These are phyloP conservation scores for Oxytropis ochrocephala DNA, from an alignment of 306 rosid species.

Conservation along the genomic window DNA sequence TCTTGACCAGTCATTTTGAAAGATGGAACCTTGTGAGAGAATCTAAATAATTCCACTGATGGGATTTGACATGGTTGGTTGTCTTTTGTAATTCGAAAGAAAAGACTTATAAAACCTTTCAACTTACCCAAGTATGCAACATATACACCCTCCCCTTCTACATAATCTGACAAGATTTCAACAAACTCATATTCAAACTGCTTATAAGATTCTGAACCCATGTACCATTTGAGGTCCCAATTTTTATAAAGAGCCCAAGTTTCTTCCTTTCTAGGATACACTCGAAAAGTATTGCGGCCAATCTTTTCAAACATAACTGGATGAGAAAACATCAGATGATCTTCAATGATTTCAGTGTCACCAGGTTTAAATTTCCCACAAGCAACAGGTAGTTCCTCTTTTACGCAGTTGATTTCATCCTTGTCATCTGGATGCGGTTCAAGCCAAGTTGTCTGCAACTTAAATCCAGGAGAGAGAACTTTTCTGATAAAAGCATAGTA, in stretches of 20 bases:
- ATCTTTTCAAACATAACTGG: slow-evolving; percentile 36
- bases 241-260: slow-evolving; percentile 81
- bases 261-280: slow-evolving; percentile 77
- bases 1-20: slow-evolving; percentile 61
- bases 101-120: slow-evolving; percentile 67
- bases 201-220: slow-evolving; percentile 27
- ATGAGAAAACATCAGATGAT: slow-evolving; percentile 68
- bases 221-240: slow-evolving; percentile 68
- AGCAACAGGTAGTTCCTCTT: slow-evolving; percentile 53
- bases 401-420: slow-evolving; percentile 42
- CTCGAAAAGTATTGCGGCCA: slow-evolving; percentile 23
- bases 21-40: slow-evolving; percentile 88
- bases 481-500: slow-evolving; percentile 65
- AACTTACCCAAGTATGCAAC: slow-evolving; percentile 50
- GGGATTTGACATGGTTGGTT: slow-evolving; percentile 33
- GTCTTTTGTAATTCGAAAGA: slow-evolving; percentile 35
- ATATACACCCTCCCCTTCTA: slow-evolving; percentile 33
- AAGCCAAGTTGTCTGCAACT: slow-evolving; percentile 68
- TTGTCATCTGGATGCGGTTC: slow-evolving; percentile 49
- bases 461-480: slow-evolving; percentile 57
- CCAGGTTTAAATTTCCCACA: slow-evolving; percentile 66
- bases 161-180: slow-evolving; percentile 59
- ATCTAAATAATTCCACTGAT: slow-evolving; percentile 52
- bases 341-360: slow-evolving; percentile 19
- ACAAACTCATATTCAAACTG: slow-evolving; percentile 57